phyloP scores from a whole-genome alignment of 139 green algal species.

The Chlorella vulgaris region DNA sequence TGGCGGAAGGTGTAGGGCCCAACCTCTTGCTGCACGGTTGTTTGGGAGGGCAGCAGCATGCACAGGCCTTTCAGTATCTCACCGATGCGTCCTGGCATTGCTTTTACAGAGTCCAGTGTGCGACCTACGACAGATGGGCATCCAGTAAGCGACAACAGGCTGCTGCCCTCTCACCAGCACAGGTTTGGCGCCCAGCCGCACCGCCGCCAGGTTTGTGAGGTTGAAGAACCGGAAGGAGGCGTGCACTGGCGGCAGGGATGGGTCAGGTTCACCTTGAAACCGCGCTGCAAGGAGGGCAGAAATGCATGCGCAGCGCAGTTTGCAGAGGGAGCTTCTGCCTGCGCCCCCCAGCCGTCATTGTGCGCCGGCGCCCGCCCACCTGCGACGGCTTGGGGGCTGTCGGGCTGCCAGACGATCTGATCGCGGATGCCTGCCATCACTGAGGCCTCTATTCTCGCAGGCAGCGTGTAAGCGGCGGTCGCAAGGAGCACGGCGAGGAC shows the following conservation, averaged over 20 bases:
- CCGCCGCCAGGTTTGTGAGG: slow-evolving; percentile 60
- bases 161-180: slow-evolving; percentile 54
- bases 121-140: background rate
- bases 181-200: slow-evolving; percentile 48
- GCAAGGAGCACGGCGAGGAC: background rate
- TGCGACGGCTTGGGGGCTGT: slow-evolving; percentile 17
- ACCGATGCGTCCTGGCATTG: too few relatives aligned
- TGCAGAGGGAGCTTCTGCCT: background rate
- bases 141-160: background rate
- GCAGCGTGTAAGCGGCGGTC: background rate
- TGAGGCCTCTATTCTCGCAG: slow-evolving; percentile 42
- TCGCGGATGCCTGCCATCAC: slow-evolving; percentile 19
- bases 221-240: slow-evolving; percentile 52
- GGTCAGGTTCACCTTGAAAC: background rate
- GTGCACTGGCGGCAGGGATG: background rate
- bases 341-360: background rate
- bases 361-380: slow-evolving; percentile 17
- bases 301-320: too few relatives aligned
- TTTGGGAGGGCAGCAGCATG: background rate
- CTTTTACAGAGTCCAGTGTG: too few relatives aligned
- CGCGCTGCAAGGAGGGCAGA: slow-evolving; percentile 3
- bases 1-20: slow-evolving; percentile 49
- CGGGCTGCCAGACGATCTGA: slow-evolving; percentile 37
- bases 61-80: background rate
- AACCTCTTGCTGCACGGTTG: slow-evolving; percentile 45